phyloP scores from a whole-genome alignment of 2,329 filamentous ascomycete species.

The Cyclaneusma minus region DNA sequence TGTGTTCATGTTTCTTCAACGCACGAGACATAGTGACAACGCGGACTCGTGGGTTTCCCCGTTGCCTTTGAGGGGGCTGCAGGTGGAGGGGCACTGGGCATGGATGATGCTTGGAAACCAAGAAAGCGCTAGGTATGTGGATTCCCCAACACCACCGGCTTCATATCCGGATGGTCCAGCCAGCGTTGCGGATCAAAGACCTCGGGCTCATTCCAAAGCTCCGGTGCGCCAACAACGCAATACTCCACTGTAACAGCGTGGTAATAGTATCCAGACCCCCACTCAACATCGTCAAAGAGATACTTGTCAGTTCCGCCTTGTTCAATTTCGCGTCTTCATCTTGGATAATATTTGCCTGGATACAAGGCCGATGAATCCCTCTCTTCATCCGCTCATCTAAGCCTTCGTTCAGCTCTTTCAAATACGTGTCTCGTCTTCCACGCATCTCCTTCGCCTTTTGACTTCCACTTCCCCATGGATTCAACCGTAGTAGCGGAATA shows the following conservation, averaged over 20 bases:
- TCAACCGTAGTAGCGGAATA: constrained; percentile 40
- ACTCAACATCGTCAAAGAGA: constrained; percentile 53
- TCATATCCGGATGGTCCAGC: constrained; percentile 45
- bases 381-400: constrained; percentile 44
- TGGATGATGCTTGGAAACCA: too few relatives aligned
- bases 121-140: too few relatives aligned
- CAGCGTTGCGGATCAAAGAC: constrained; percentile 46
- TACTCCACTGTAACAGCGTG: constrained; percentile 48
- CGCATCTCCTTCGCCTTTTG: constrained; percentile 43
- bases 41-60: too few relatives aligned
- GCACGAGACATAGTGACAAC: too few relatives aligned
- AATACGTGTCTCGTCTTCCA: constrained; percentile 41
- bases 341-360: constrained; percentile 49
- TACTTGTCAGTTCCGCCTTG: constrained; percentile 45
- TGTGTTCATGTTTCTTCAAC: too few relatives aligned
- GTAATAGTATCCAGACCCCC: constrained; percentile 53
- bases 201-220: constrained; percentile 41
- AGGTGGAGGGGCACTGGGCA: too few relatives aligned
- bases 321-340: constrained; percentile 48
- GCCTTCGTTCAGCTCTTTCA: constrained; percentile 38
- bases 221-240: constrained; percentile 41
- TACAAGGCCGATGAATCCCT: constrained; percentile 45
- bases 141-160: too few relatives aligned
- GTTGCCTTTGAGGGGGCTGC: too few relatives aligned
- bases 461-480: constrained; percentile 44